Conservation (phyloP, 192 early-diverging fungal genomes). For the Chytriomyces confervae region DNA sequence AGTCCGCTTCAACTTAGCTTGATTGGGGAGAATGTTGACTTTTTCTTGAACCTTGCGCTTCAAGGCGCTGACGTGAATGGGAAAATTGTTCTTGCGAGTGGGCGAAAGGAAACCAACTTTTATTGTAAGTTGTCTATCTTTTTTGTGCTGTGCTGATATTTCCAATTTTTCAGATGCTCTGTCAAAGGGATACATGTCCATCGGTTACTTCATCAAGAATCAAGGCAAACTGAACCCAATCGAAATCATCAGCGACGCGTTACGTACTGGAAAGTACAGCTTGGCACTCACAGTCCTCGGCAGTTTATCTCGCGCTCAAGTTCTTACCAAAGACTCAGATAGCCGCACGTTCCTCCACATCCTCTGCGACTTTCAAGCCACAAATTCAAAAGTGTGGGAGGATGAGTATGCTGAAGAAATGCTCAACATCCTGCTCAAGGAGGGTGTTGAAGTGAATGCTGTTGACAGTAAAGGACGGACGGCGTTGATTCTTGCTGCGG, state of each 20-base stretch:
- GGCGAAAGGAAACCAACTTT: conserved; percentile 27
- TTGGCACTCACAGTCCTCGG: conserved; percentile 50
- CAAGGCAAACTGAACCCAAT: conserved; percentile 39
- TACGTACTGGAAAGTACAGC: conserved; percentile 55
- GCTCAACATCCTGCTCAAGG: conserved; percentile 29
- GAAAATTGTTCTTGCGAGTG: conserved; percentile 41
- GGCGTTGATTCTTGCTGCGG: conserved; percentile 60
- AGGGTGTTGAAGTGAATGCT: conserved; percentile 17
- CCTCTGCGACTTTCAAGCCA: conserved; percentile 46
- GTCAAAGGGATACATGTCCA: conserved; percentile 47
- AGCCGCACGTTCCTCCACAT: conserved; percentile 52
- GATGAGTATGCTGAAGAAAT: conserved; percentile 50
- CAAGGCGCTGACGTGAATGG: conserved; percentile 41
- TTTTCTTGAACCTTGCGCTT: conserved; percentile 53
- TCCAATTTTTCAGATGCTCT: conserved; percentile 49
- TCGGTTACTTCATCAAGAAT: conserved; percentile 60
- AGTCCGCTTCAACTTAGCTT: conserved; percentile 53
- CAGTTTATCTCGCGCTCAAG: conserved; percentile 10
- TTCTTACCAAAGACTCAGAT: neutral
- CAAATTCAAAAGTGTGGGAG: conserved; percentile 44
- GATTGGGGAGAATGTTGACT: conserved; percentile 50
- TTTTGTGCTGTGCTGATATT: neutral
- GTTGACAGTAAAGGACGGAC: conserved; percentile 39
- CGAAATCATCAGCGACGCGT: conserved; percentile 45
- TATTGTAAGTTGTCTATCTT: neutral